These are phyloP conservation scores for Lignosus rhinocerotis DNA, from an alignment of 1,284 basidiomycete genomes.

Conservation along the genomic window DNA sequence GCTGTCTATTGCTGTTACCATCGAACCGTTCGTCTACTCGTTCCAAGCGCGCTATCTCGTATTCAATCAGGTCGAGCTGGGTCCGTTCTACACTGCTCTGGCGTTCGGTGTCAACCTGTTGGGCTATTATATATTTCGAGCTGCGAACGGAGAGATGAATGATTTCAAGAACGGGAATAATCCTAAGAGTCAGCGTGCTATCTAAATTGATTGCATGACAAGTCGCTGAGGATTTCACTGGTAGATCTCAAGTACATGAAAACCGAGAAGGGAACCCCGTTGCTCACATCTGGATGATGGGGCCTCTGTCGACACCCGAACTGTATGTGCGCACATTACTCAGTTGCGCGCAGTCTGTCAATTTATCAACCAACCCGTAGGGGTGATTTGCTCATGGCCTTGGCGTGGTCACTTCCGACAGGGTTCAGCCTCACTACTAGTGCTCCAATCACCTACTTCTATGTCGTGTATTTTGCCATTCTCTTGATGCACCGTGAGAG, in stretches of 20 bases:
- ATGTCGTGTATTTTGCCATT: constrained; percentile 86
- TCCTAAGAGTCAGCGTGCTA: background rate
- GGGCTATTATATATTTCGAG: constrained; percentile 93
- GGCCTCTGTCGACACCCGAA: constrained; percentile 93
- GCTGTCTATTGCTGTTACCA: constrained; percentile 89
- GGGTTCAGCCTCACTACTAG: too few species aligned
- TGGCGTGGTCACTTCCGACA: constrained; percentile 93
- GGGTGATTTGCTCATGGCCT: constrained; percentile 86
- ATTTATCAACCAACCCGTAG: constrained; percentile 34
- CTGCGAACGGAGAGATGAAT: constrained; percentile 92
- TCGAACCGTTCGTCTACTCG: constrained; percentile 93
- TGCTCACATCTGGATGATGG: constrained; percentile 98
- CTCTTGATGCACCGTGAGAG: constrained; percentile 90
- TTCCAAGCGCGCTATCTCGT: constrained; percentile 93
- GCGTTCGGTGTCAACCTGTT: constrained; percentile 71
- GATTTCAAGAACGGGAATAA: constrained; percentile 56
- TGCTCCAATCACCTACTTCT: constrained; percentile 96
- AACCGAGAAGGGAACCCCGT: constrained; percentile 85
- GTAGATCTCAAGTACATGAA: constrained; percentile 58
- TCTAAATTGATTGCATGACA: too few species aligned
- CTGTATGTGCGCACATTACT: constrained; percentile 62
- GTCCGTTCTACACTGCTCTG: constrained; percentile 54
- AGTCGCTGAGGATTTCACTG: too few species aligned
- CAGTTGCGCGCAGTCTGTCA: background rate
- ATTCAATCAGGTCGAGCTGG: constrained; percentile 83